Evolutionary conservation across 139 green algal species (phyloP).

Genomic region (Ettlia oleoabundans): DNA sequence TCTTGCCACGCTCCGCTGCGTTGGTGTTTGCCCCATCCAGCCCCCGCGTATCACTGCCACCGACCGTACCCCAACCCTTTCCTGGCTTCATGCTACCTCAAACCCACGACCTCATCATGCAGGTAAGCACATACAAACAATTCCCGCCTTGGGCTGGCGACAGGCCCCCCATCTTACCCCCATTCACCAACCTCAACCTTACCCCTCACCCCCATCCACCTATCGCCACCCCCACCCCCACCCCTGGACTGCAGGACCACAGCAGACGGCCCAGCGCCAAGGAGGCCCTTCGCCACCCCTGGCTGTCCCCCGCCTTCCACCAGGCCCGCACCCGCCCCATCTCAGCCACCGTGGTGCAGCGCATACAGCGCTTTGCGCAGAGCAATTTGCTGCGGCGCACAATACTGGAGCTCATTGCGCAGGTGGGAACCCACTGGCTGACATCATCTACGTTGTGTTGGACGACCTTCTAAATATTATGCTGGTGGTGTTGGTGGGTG

Average conservation of each 20-base stretch:
- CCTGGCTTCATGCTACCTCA: too few relatives aligned
- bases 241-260: slow-evolving; percentile 66
- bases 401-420: slow-evolving; percentile 90
- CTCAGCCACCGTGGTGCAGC: slow-evolving; percentile 78
- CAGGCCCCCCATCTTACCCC: too few relatives aligned
- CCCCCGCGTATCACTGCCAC: too few relatives aligned
- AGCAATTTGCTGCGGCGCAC: slow-evolving; percentile 75
- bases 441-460: too few relatives aligned
- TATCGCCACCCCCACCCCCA: not conserved
- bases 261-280: slow-evolving; percentile 68
- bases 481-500: not conserved
- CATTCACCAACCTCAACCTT: too few relatives aligned
- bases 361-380: slow-evolving; percentile 68
- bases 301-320: slow-evolving; percentile 68
- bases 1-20: too few relatives aligned
- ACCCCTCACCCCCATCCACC: not conserved
- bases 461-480: not conserved
- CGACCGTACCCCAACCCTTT: too few relatives aligned
- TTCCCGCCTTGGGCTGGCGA: too few relatives aligned
- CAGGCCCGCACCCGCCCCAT: slow-evolving; percentile 50
- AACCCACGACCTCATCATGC: too few relatives aligned
- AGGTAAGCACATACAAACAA: too few relatives aligned
- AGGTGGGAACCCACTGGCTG: slow-evolving; percentile 76
- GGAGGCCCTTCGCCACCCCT: slow-evolving; percentile 82
- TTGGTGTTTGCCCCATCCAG: too few relatives aligned